Conservation (phyloP, 2,329 filamentous ascomycete genomes). For the Colletotrichum phormii region DNA sequence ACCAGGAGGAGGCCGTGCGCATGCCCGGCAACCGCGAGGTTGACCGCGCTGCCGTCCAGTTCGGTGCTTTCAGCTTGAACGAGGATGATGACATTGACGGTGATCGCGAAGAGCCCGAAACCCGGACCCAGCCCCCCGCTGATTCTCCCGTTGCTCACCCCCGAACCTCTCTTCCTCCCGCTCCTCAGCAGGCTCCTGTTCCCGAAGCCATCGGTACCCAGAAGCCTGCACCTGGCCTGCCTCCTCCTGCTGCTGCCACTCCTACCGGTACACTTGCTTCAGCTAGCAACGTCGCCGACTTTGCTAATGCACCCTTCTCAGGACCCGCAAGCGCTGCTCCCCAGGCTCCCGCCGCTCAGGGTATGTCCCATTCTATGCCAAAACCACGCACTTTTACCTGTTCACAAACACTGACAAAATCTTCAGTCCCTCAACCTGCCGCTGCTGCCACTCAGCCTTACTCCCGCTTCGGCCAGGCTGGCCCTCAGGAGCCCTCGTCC, state of each 20-base stretch:
- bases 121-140: constrained; percentile 89
- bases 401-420: neutral
- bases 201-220: constrained; percentile 67
- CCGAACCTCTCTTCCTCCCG: constrained; percentile 86
- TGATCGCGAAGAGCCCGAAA: constrained; percentile 95
- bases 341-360: constrained; percentile 40
- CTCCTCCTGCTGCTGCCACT: constrained; percentile 53
- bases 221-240: constrained; percentile 60
- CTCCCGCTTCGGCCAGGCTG: constrained; percentile 74
- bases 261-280: constrained; percentile 45
- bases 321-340: constrained; percentile 45
- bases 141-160: constrained; percentile 91
- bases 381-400: constrained; percentile 37
- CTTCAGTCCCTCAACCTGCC: constrained; percentile 57
- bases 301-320: constrained; percentile 23
- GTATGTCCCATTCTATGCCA: constrained; percentile 51
- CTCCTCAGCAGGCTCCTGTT: constrained; percentile 64
- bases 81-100: constrained; percentile 91
- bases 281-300: constrained; percentile 35
- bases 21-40: constrained; percentile 98
- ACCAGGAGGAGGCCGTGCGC: constrained; percentile 97
- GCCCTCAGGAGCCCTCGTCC: constrained; percentile 69
- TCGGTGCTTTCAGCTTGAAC: constrained; percentile 93
- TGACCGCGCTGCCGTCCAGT: constrained; percentile 92
- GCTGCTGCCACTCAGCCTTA: constrained; percentile 73